Conservation (phyloP, 2,329 filamentous ascomycete genomes). For the Diaporthe capsici region DNA sequence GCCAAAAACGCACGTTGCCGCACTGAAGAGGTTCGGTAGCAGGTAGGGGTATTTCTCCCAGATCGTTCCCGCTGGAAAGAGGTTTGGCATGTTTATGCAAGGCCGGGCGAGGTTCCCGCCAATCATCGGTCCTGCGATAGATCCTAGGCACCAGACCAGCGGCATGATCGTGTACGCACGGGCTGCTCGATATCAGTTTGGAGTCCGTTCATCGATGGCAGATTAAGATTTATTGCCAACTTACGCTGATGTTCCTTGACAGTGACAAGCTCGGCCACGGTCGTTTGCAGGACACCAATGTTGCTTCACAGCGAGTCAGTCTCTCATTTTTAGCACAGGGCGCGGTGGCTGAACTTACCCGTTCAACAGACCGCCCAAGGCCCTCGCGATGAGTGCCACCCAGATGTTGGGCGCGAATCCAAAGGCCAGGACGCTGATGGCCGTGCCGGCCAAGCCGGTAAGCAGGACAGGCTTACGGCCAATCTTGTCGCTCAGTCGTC, state of each 20-base stretch:
- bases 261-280: constrained; percentile 92
- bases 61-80: constrained; percentile 81
- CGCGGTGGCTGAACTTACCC: constrained; percentile 71
- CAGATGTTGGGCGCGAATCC: constrained; percentile 88
- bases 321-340: constrained; percentile 13
- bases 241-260: constrained; percentile 92
- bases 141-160: constrained; percentile 97
- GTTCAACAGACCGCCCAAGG: constrained; percentile 91
- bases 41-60: constrained; percentile 93
- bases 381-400: constrained; percentile 87
- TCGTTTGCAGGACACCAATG: constrained; percentile 95
- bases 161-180: constrained; percentile 98
- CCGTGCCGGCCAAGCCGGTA: constrained; percentile 90
- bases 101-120: constrained; percentile 92
- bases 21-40: constrained; percentile 91
- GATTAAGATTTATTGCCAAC: constrained; percentile 50
- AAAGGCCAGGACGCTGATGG: constrained; percentile 92
- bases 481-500: constrained; percentile 89
- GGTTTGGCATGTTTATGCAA: constrained; percentile 81
- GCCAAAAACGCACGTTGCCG: constrained; percentile 81
- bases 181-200: constrained; percentile 62
- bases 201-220: constrained; percentile 31
- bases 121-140: constrained; percentile 92
- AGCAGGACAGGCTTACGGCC: constrained; percentile 94
- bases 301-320: constrained; percentile 70